Evolutionary conservation across 768 basidiomycete species (phyloP).

Genomic region (Tylopilus balloui): DNA sequence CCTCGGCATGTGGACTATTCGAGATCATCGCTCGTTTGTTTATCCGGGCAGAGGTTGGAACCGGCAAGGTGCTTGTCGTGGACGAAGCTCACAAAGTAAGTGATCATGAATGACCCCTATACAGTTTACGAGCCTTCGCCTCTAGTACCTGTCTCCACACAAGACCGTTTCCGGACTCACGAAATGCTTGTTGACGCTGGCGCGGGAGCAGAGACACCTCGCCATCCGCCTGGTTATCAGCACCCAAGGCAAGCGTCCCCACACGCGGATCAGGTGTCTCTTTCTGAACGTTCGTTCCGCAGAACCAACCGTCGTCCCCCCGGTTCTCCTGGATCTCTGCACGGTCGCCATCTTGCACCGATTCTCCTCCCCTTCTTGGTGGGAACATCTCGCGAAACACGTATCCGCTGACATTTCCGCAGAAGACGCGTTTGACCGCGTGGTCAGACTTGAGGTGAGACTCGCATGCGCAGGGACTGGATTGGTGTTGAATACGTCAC

Average conservation of each 20-base stretch:
- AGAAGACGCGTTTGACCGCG: slow-evolving; percentile 59
- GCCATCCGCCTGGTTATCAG: slow-evolving; percentile 71
- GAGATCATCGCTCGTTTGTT: slow-evolving; percentile 66
- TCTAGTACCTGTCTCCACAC: slow-evolving; percentile 54
- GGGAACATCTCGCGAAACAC: slow-evolving; percentile 63
- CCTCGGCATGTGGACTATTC: slow-evolving; percentile 64
- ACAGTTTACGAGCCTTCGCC: background rate
- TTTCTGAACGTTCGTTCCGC: background rate
- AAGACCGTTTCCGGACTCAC: slow-evolving; percentile 50
- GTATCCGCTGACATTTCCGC: slow-evolving; percentile 59
- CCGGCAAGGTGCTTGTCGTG: slow-evolving; percentile 66
- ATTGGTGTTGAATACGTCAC: background rate
- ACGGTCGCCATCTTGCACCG: slow-evolving; percentile 63
- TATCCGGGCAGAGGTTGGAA: slow-evolving; percentile 52
- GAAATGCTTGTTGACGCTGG: slow-evolving; percentile 51
- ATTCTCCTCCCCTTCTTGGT: slow-evolving; percentile 75
- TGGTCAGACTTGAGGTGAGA: slow-evolving; percentile 59
- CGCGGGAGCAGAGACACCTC: slow-evolving; percentile 66
- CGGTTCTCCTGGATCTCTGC: slow-evolving; percentile 63
- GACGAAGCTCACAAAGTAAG: slow-evolving; percentile 73
- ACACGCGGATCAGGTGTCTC: background rate
- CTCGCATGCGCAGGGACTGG: background rate
- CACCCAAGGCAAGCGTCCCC: slow-evolving; percentile 54
- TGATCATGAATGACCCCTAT: background rate
- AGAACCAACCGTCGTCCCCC: slow-evolving; percentile 74